Base-by-base conservation (phyloP, 331 rosid genomes). In the Pyrus hybrid region DNA sequence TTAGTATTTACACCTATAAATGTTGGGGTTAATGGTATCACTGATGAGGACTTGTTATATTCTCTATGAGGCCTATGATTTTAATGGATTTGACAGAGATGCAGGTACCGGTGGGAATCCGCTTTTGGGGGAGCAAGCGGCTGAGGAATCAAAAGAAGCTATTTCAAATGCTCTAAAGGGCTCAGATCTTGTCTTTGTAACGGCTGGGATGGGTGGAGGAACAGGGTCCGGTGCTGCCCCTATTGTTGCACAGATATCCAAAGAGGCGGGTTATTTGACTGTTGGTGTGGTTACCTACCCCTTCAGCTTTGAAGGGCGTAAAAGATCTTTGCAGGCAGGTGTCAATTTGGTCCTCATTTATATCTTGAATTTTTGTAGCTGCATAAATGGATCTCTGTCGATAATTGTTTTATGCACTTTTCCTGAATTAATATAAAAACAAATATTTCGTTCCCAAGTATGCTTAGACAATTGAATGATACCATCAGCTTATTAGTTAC, bases 151-250 rank as follows among this genome's bases (percentile, higher is more conserved):
- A 37, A 88, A 93, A 82, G 97, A 93, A 35, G 81, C 85, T 25
- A 93, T 93, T 86, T 85, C 95, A 14, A 70, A 54, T 83, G 90
- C 97, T 51, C 96, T 93, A 67, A 83, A 86, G 76, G 98, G 97
- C 47, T 93, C 97, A 20, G 97, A 93, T 90, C 93, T 93, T 67
- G 98, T 91, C 41, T 91, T 93, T 81, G 87, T 93, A 79, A 93
- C 98, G 23, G 97, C 98, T 35, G 96, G 98, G 70, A 93, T 91
- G 98, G 98, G 98, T 72, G 98, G 98, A 68, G 97, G 98, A 28
- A 91, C 97, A 2, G 98, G 98, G 60, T 93, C 98, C 54, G 98
- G 98, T 66, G 97, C 98, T 47, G 96, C 98, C 51, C 98, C 97
- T 13, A 89, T 93, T 14, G 98, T 93, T 68, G 96, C 98, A 35